Base-by-base conservation (phyloP, 1,284 basidiomycete species). In the Pterulicium gracile region DNA sequence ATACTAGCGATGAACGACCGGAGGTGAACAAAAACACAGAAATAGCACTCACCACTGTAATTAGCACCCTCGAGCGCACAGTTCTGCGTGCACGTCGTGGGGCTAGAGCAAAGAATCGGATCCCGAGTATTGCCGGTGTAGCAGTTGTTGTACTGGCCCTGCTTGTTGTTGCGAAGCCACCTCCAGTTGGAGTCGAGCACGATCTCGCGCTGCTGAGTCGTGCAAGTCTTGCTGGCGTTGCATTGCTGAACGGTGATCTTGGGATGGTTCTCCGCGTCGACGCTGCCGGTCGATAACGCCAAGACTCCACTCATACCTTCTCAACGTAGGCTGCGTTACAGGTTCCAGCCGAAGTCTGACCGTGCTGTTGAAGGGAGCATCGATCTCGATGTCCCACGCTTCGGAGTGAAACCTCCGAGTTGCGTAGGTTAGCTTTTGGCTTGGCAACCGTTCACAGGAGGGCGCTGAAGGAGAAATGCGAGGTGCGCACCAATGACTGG, bases 1-100 rank as follows among this genome's bases (percentile, higher is more conserved):
- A 10, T 45, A 42, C 48, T 54, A 54, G 40, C 53, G 35, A 49
- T 79, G 75, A 53, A 54, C 59, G 68, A 68, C 43, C 62, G 66
- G 56, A 65, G 64, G 64, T 64, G 67, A 68, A 68, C 53, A 66
- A 60, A 18, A 64, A 65, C 47, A 66, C 67, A 49, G n/a, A n/a
- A 17, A 39, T 15, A 7, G 54, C 66, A 68, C 34, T 54, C 60
- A 50, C 58, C 65, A 5, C 59, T 32, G 59, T 79, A 78, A 60
- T 75, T 70, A 17, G 75, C 75, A 50, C 77, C 76, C 49, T 79
- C 76, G 50, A 79, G 59, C 7, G 73, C 75, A 53, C 76, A 79
- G 62, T 73, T 72, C 20, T 57, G 49, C 3, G 69, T 68, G 56
- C 73, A 76, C 43, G 69, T 72, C 3, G 54, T 55, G 13, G 59